These are phyloP conservation scores for Trifolium subterraneum DNA, from an alignment of 306 rosid species.

Conservation along the genomic window DNA sequence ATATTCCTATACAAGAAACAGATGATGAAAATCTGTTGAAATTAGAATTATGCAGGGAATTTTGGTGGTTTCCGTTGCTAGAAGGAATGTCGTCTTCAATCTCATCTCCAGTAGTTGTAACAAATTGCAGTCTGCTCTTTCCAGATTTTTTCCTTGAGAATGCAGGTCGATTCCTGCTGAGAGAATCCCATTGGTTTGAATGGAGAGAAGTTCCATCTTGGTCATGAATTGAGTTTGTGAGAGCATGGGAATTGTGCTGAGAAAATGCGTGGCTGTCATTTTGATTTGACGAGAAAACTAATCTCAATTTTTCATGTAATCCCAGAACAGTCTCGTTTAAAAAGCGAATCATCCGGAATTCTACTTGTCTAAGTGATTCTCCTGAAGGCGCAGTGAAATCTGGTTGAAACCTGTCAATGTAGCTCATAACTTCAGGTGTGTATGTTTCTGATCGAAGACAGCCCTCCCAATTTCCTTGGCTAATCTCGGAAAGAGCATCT, in stretches of 20 bases:
- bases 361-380: constrained; percentile 94
- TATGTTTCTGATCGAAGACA: constrained; percentile 87
- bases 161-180: constrained; percentile 72
- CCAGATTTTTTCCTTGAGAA: constrained; percentile 83
- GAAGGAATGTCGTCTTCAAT: constrained; percentile 77
- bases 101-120: constrained; percentile 81
- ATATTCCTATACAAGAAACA: constrained; percentile 73
- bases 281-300: constrained; percentile 59
- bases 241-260: constrained; percentile 65
- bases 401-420: constrained; percentile 82
- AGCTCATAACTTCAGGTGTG: constrained; percentile 69
- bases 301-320: constrained; percentile 77
- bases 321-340: constrained; percentile 73
- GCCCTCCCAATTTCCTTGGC: constrained; percentile 98
- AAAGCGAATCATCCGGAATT: constrained; percentile 82
- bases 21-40: constrained; percentile 60
- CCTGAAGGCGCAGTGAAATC: constrained; percentile 95
- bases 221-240: constrained; percentile 68
- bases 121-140: constrained; percentile 87
- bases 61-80: constrained; percentile 62
- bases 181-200: constrained; percentile 68
- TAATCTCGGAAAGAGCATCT: constrained; percentile 84
- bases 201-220: constrained; percentile 70
- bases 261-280: constrained; percentile 66
- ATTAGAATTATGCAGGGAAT: constrained; percentile 59